These are phyloP conservation scores for Selaginella tamariscina DNA, from an alignment of 75 land plant genomes.

Conservation along the genomic window DNA sequence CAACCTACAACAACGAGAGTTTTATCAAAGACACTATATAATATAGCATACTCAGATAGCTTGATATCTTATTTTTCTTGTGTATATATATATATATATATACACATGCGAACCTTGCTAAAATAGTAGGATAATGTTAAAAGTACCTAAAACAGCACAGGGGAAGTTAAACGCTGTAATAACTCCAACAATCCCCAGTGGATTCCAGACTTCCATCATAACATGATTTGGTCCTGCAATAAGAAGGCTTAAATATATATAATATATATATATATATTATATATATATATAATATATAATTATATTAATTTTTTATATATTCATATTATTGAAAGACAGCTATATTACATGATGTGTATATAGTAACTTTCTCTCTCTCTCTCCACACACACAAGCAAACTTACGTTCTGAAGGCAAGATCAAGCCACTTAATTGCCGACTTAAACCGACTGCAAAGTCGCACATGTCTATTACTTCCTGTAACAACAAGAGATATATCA, in stretches of 20 bases:
- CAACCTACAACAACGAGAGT: conserved; percentile 40
- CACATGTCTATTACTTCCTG: conserved; percentile 99
- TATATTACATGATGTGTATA: too few species aligned
- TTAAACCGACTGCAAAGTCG: conserved; percentile 90
- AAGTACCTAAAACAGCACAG: conserved; percentile 88
- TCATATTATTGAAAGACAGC: too few species aligned
- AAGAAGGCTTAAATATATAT: neutral
- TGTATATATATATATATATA: too few species aligned
- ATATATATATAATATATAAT: too few species aligned
- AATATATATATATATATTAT: too few species aligned
- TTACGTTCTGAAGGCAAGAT: conserved; percentile 93
- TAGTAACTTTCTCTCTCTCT: too few species aligned
- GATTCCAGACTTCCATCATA: conserved; percentile 98
- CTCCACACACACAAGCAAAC: too few species aligned
- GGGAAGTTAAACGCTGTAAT: conserved; percentile 95
- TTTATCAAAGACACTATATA: neutral
- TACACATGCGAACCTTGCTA: too few species aligned
- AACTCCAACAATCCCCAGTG: conserved; percentile 88
- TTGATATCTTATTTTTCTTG: too few species aligned
- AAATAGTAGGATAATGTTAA: neutral
- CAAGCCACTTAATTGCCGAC: conserved; percentile 85
- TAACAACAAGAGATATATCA: conserved; percentile 3
- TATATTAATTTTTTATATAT: too few species aligned
- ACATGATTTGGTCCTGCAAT: conserved; percentile 83
- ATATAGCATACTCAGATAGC: too few species aligned